Evolutionary conservation across 257 asterid species (phyloP).

Genomic region (Nemophila menziesii): DNA sequence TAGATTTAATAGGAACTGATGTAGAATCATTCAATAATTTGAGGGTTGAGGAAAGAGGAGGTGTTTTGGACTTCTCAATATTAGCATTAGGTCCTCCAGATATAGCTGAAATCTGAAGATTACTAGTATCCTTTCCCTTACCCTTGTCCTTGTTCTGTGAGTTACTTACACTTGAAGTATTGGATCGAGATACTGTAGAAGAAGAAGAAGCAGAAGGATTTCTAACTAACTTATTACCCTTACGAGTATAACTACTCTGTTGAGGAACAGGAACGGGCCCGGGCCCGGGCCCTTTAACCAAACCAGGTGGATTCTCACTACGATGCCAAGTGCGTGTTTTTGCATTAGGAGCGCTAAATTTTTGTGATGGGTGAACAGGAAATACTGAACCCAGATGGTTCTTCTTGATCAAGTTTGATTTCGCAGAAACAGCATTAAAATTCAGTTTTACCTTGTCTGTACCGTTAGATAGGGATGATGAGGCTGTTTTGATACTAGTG

Average conservation of each 20-base stretch:
- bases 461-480: slow-evolving; percentile 17
- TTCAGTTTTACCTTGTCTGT: slow-evolving; percentile 22
- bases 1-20: slow-evolving; percentile 21
- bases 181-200: slow-evolving; percentile 24
- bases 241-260: slow-evolving; percentile 54
- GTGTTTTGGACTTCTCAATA: slow-evolving; percentile 29
- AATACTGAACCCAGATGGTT: slow-evolving; percentile 26
- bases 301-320: slow-evolving; percentile 23
- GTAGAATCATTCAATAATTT: no score
- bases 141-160: slow-evolving; percentile 23
- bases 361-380: slow-evolving; percentile 25
- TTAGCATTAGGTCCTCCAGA: slow-evolving; percentile 18
- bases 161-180: slow-evolving; percentile 14
- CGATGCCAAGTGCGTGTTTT: slow-evolving; percentile 85
- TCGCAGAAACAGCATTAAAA: slow-evolving; percentile 19
- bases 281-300: slow-evolving; percentile 26
- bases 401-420: slow-evolving; percentile 28
- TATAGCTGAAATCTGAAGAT: slow-evolving; percentile 15
- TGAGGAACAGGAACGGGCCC: slow-evolving; percentile 24
- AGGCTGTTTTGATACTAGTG: slow-evolving; percentile 11
- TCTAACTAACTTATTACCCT: slow-evolving; percentile 81
- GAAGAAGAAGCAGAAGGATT: slow-evolving; percentile 36
- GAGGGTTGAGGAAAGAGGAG: slow-evolving; percentile 13
- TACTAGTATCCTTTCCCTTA: slow-evolving; percentile 25
- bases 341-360: slow-evolving; percentile 23